Evolutionary conservation across 208 protist species (phyloP).

Genomic region (Phytomonas sp.): DNA sequence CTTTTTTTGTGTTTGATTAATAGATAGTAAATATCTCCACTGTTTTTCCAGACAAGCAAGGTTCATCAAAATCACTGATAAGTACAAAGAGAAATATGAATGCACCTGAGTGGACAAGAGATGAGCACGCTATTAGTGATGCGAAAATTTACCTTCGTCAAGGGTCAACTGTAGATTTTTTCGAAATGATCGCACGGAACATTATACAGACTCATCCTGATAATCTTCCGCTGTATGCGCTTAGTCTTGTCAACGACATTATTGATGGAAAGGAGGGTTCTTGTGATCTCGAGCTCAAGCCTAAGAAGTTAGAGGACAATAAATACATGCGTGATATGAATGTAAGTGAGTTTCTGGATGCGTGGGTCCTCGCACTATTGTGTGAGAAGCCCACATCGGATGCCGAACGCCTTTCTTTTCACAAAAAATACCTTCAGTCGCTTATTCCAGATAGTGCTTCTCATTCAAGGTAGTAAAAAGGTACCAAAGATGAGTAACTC

Average conservation of each 20-base stretch:
- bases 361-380: slow-evolving; percentile 81
- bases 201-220: slow-evolving; percentile 64
- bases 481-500: background rate
- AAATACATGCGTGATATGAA: slow-evolving; percentile 67
- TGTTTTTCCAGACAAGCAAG: background rate
- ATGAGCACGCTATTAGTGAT: slow-evolving; percentile 73
- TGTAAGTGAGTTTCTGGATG: slow-evolving; percentile 81
- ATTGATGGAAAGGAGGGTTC: slow-evolving; percentile 45
- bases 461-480: background rate
- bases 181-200: slow-evolving; percentile 73
- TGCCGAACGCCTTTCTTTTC: slow-evolving; percentile 65
- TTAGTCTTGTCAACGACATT: slow-evolving; percentile 62
- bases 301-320: slow-evolving; percentile 60
- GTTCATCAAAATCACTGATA: background rate
- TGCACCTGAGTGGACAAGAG: slow-evolving; percentile 69
- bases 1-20: background rate
- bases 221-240: slow-evolving; percentile 35
- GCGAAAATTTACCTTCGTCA: slow-evolving; percentile 83
- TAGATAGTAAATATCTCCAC: background rate
- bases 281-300: slow-evolving; percentile 35
- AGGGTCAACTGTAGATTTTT: slow-evolving; percentile 80
- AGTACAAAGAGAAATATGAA: slow-evolving; percentile 13
- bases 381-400: slow-evolving; percentile 50
- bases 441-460: slow-evolving; percentile 10
- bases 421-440: slow-evolving; percentile 66